Base-by-base conservation (phyloP, 352 stramenopile species). In the Globisporangium solare region DNA sequence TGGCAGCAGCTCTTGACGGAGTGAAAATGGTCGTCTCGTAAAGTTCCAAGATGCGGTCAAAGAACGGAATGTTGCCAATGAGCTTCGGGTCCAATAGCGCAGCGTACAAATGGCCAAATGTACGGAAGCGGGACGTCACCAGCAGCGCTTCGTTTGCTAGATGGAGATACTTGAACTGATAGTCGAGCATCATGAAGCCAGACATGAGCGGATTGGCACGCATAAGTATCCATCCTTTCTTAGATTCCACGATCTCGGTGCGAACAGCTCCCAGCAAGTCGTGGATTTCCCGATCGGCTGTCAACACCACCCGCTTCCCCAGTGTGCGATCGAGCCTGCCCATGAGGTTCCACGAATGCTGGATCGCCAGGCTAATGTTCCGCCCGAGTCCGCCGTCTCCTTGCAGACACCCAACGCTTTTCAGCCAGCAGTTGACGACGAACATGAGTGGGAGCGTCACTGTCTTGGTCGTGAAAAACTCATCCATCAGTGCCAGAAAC, bases 121-220 rank as follows among this genome's bases (percentile, higher is more conserved):
- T 58, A 24, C 60, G 41, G 39, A 62, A 56, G 0, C 48, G 66
- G 8, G 59, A 66, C 10, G 68, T 66, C 54, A 60, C 60, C 56
- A 67, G 54, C 8, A 71, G 24, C 10, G 70, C 42, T 24, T 71
- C 65, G 31, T 42, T 45, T n/a, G 17, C 63, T 31, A 70, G n/a
- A 8, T 61, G 8, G 12, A 65, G 50, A 18, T 68, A 74, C 14
- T 61, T 47, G 24, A 72, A 64, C 12, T 72, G 47, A 17, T 68
- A 24, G 21, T 55, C 50, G 45, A 76, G 31, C 53, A 70, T 61
- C 32, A 64, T 55, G 27, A 63, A 58, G 21, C 66, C 62, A 14
- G 66, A 66, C 22, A 77, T 27, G 22, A 77, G 35, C 0, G 66
- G 66, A 37, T 74, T 77, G 12, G 41, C 62, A n/a, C 68, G 59